phyloP scores from a whole-genome alignment of 208 protist species.

The Trypanosoma vivax region DNA sequence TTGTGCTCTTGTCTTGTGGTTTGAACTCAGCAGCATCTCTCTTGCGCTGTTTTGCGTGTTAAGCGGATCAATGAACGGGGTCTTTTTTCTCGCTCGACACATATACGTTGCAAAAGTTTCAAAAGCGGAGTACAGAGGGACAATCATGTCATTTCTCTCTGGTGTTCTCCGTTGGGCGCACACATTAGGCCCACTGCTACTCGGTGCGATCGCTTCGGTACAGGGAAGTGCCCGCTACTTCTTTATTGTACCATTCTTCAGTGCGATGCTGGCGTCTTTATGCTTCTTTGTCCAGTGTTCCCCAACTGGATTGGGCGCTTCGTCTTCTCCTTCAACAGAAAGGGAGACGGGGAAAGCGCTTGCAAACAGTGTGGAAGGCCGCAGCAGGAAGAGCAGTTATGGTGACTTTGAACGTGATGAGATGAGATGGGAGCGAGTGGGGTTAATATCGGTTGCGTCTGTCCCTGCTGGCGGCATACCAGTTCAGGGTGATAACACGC shows the following conservation, averaged over 20 bases:
- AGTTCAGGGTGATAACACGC: too few species aligned
- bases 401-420: too few species aligned
- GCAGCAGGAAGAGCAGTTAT: too few species aligned
- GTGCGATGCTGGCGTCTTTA: conserved; percentile 25
- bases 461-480: too few species aligned
- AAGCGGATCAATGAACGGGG: conserved; percentile 60
- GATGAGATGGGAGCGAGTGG: too few species aligned
- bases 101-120: conserved; percentile 66
- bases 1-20: conserved; percentile 9
- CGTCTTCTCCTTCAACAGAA: too few species aligned
- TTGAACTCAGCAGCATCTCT: conserved; percentile 5
- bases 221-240: conserved; percentile 39
- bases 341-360: too few species aligned
- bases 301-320: too few species aligned
- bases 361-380: too few species aligned
- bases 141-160: conserved; percentile 65
- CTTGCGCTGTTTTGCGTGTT: conserved; percentile 47
- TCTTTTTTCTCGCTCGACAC: conserved; percentile 76
- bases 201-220: conserved; percentile 36
- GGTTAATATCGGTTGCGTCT: too few species aligned
- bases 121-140: conserved; percentile 66
- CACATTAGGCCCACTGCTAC: conserved; percentile 54
- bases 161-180: conserved; percentile 74
- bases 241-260: conserved; percentile 40
- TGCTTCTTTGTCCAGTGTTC: conserved; percentile 25